Conservation (phyloP, 768 basidiomycete genomes). For the Tylopilus sp. region DNA sequence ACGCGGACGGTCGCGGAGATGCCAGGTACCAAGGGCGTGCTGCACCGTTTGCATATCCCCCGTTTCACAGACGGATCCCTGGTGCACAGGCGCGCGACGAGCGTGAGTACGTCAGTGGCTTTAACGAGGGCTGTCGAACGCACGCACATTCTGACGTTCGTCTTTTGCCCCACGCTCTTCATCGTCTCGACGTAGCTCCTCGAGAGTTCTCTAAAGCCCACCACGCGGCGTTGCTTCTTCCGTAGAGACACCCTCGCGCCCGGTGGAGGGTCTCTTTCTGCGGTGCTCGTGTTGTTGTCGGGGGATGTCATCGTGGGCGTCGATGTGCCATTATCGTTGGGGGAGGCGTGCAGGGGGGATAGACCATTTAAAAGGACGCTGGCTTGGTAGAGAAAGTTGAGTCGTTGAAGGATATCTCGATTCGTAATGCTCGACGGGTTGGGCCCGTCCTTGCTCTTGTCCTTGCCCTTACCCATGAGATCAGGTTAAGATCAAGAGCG, state of each 20-base stretch:
- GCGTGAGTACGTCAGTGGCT: background rate
- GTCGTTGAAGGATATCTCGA: conserved; percentile 74
- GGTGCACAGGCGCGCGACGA: background rate
- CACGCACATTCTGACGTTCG: conserved; percentile 71
- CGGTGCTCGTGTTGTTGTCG: background rate
- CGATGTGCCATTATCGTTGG: background rate
- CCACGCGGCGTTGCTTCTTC: conserved; percentile 28
- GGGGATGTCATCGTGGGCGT: background rate
- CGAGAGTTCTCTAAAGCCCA: conserved; percentile 50
- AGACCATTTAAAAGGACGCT: conserved; percentile 56
- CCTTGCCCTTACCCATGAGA: conserved; percentile 63
- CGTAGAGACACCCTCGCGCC: background rate
- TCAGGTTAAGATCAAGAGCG: background rate
- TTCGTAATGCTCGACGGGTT: conserved; percentile 59
- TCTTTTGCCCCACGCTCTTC: conserved; percentile 70
- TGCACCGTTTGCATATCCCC: conserved; percentile 69
- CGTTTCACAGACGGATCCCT: conserved; percentile 87
- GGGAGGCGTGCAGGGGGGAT: conserved; percentile 9
- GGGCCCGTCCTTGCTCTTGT: conserved; percentile 57
- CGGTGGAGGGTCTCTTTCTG: background rate
- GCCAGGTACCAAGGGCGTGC: conserved; percentile 63
- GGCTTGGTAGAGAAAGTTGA: conserved; percentile 86
- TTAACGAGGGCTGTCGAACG: background rate
- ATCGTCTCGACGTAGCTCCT: conserved; percentile 62
- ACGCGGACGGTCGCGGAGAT: conserved; percentile 60